phyloP scores from a whole-genome alignment of 768 basidiomycete species.

The Tubosaeta sp. region DNA sequence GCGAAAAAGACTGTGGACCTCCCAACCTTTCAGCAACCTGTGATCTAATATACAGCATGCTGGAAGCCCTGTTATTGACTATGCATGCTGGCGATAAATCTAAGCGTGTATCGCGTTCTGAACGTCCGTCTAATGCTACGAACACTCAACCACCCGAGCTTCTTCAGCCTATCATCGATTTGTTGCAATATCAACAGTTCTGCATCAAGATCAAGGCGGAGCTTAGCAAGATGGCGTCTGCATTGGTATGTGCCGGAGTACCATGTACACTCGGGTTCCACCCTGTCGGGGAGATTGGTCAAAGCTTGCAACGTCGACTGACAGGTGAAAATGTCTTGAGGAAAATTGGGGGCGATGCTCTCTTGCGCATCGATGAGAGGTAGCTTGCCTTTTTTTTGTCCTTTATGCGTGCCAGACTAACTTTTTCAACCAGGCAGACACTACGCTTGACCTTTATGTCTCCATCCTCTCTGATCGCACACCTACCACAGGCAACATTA shows the following conservation, averaged over 20 bases:
- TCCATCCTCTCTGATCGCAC: constrained; percentile 72
- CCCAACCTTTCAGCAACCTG: constrained; percentile 38
- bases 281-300: constrained; percentile 64
- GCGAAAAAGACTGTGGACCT: constrained; percentile 8
- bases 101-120: constrained; percentile 33
- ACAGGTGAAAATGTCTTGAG: constrained; percentile 38
- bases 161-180: constrained; percentile 71
- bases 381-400: constrained; percentile 22
- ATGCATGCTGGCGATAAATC: constrained; percentile 49
- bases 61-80: constrained; percentile 63
- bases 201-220: constrained; percentile 58
- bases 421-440: constrained; percentile 48
- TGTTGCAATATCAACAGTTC: constrained; percentile 77
- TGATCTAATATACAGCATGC: constrained; percentile 61
- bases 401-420: not conserved
- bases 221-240: constrained; percentile 45
- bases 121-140: constrained; percentile 21
- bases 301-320: constrained; percentile 46
- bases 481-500: constrained; percentile 76
- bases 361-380: constrained; percentile 69
- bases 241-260: constrained; percentile 53
- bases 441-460: constrained; percentile 72
- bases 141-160: constrained; percentile 34
- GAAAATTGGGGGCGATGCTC: constrained; percentile 64
- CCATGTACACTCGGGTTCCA: constrained; percentile 54